Percentiles rank a stretch among this genome's conserved stretches.
These are phyloP conservation scores for Fonsecaea pugnacius DNA, from an alignment of 2,329 filamentous ascomycete species.

Conservation along the genomic window DNA sequence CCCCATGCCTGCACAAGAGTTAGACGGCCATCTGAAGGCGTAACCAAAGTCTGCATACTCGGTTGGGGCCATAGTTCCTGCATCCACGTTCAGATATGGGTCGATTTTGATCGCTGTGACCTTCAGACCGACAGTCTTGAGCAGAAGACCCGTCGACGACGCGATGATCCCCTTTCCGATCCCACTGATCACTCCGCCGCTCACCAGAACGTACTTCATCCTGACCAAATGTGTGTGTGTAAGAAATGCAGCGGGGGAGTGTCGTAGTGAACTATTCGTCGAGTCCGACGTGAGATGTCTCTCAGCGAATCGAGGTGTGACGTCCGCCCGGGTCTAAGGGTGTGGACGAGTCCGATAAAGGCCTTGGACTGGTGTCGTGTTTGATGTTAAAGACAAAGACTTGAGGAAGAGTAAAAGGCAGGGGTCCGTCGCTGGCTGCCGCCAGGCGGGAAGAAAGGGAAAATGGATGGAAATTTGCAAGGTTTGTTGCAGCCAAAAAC, in stretches of 20 bases:
- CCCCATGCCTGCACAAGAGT: slow-evolving; percentile 68
- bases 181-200: slow-evolving; percentile 64
- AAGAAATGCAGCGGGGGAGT: not conserved
- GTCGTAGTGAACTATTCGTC: not conserved
- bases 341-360: not conserved
- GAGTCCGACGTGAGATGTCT: not conserved
- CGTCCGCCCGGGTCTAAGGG: not conserved
- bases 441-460: slow-evolving; percentile 37
- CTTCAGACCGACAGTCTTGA: slow-evolving; percentile 80
- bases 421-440: slow-evolving; percentile 32
- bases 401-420: slow-evolving; percentile 10
- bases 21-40: slow-evolving; percentile 9
- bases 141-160: slow-evolving; percentile 72
- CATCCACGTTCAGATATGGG: slow-evolving; percentile 77
- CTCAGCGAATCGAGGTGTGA: not conserved
- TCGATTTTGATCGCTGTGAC: slow-evolving; percentile 72
- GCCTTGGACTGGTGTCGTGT: not conserved
- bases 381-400: not conserved
- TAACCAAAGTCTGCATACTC: slow-evolving; percentile 51
- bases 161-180: slow-evolving; percentile 70
- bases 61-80: slow-evolving; percentile 71
- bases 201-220: slow-evolving; percentile 83
- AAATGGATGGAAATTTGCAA: slow-evolving; percentile 15
- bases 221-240: slow-evolving; percentile 13
- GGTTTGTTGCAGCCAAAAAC: slow-evolving; percentile 10